Conservation (phyloP, 2,329 filamentous ascomycete genomes). For the Fusarium mangiferae region DNA sequence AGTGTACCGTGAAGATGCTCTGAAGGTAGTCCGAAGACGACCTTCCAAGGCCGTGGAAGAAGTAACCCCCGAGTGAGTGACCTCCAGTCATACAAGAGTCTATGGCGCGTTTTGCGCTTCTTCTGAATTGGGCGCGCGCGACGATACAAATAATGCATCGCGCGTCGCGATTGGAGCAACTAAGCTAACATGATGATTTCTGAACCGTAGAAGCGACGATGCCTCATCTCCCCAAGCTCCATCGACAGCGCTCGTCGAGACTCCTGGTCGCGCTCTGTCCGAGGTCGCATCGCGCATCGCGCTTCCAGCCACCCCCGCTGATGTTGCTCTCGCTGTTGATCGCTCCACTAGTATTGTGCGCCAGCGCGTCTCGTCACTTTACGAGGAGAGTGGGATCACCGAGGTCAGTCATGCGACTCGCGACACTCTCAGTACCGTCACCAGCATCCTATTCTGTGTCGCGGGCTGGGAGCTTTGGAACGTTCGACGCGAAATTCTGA, state of each 20-base stretch:
- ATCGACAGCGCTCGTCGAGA: constrained; percentile 59
- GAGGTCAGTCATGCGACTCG: constrained; percentile 74
- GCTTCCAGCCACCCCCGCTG: constrained; percentile 83
- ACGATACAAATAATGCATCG: not conserved
- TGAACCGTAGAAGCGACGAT: constrained; percentile 44
- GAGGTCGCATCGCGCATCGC: constrained; percentile 69
- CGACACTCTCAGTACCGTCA: constrained; percentile 76
- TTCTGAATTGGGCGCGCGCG: constrained; percentile 15
- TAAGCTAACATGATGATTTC: constrained; percentile 27
- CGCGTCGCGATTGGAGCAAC: not conserved
- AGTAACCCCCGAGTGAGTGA: constrained; percentile 57
- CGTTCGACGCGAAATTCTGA: constrained; percentile 76
- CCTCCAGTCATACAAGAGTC: not conserved
- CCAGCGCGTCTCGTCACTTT: constrained; percentile 71
- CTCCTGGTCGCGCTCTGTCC: constrained; percentile 62
- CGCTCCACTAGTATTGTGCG: constrained; percentile 74
- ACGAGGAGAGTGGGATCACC: constrained; percentile 72
- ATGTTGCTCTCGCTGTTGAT: constrained; percentile 81
- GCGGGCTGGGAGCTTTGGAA: constrained; percentile 75
- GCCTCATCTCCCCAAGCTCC: constrained; percentile 44
- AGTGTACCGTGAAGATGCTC: constrained; percentile 50
- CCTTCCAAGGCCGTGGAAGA: constrained; percentile 59
- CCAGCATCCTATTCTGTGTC: constrained; percentile 75
- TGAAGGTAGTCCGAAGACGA: constrained; percentile 60
- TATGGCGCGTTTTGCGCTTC: constrained; percentile 18